Conservation (phyloP, 1,284 basidiomycete species). For the Rhizopogon hawkerae region DNA sequence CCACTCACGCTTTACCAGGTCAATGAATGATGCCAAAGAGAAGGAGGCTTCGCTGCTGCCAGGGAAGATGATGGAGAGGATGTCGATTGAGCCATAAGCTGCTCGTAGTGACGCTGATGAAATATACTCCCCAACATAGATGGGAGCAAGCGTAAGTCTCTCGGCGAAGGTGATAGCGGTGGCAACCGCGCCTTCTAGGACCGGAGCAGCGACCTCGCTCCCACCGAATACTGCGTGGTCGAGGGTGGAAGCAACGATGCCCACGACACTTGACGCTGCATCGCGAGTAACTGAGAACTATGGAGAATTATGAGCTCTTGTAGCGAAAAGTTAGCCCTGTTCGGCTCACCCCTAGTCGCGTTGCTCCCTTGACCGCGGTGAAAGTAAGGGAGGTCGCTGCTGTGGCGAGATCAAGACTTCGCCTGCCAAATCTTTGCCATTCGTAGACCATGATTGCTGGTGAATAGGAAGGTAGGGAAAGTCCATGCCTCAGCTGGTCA, state of each 20-base stretch:
- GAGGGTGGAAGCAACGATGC: slow-evolving; percentile 47
- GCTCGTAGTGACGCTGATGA: slow-evolving; percentile 67
- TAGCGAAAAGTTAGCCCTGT: slow-evolving; percentile 4
- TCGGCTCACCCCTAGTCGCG: slow-evolving; percentile 53
- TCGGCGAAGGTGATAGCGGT: slow-evolving; percentile 60
- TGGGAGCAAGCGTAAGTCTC: slow-evolving; percentile 60
- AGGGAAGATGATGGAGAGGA: slow-evolving; percentile 62
- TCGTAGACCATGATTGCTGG: slow-evolving; percentile 24
- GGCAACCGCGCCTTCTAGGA: slow-evolving; percentile 49
- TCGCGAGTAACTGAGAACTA: slow-evolving; percentile 64
- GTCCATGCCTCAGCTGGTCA: slow-evolving; percentile 15
- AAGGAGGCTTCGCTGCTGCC: slow-evolving; percentile 71
- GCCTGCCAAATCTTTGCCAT: slow-evolving; percentile 56
- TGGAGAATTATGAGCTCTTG: slow-evolving; percentile 3
- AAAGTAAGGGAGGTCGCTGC: slow-evolving; percentile 55
- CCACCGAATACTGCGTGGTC: slow-evolving; percentile 61
- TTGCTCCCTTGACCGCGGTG: slow-evolving; percentile 56
- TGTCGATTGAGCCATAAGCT: slow-evolving; percentile 64
- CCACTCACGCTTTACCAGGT: slow-evolving; percentile 66
- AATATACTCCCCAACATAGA: slow-evolving; percentile 64
- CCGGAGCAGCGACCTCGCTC: slow-evolving; percentile 43
- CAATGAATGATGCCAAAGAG: slow-evolving; percentile 69
- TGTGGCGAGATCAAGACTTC: slow-evolving; percentile 57
- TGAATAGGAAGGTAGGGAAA: slow-evolving; percentile 10
- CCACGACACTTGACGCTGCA: slow-evolving; percentile 49